Conservation (phyloP, 495 filamentous ascomycete species). For the Lindgomyces ingoldianus region DNA sequence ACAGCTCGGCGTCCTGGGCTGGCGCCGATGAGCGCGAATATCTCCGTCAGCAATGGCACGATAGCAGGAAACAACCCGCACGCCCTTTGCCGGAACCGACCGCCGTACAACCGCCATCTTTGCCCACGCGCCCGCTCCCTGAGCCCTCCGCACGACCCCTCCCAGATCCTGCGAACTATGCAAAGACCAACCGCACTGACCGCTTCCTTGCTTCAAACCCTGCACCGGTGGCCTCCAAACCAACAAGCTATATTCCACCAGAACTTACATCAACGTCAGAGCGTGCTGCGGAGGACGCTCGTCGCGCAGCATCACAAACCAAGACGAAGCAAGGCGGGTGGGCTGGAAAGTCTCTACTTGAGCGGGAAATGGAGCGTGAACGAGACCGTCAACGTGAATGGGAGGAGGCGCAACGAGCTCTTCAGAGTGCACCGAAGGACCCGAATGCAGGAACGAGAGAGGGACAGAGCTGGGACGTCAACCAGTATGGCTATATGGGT, state of each 20-base stretch:
- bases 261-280: slow-evolving; percentile 60
- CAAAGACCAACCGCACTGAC: slow-evolving; percentile 40
- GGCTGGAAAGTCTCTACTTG: slow-evolving; percentile 79
- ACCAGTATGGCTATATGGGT: slow-evolving; percentile 84
- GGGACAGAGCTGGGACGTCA: slow-evolving; percentile 71
- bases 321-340: slow-evolving; percentile 74
- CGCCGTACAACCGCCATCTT: slow-evolving; percentile 24
- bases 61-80: slow-evolving; percentile 49
- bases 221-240: slow-evolving; percentile 51
- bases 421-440: slow-evolving; percentile 56
- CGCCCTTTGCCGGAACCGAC: slow-evolving; percentile 44
- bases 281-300: slow-evolving; percentile 67
- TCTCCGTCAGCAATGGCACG: slow-evolving; percentile 68
- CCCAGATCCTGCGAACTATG: slow-evolving; percentile 54
- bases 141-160: slow-evolving; percentile 51
- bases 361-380: slow-evolving; percentile 95
- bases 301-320: slow-evolving; percentile 61
- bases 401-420: slow-evolving; percentile 86
- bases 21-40: slow-evolving; percentile 71
- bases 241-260: slow-evolving; percentile 58
- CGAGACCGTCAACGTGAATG: slow-evolving; percentile 90
- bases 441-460: slow-evolving; percentile 52
- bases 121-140: slow-evolving; percentile 47
- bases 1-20: slow-evolving; percentile 66
- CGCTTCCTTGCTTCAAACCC: slow-evolving; percentile 57